These are phyloP conservation scores for Lomentospora prolificans DNA, from an alignment of 2,329 filamentous ascomycete species.

Conservation along the genomic window DNA sequence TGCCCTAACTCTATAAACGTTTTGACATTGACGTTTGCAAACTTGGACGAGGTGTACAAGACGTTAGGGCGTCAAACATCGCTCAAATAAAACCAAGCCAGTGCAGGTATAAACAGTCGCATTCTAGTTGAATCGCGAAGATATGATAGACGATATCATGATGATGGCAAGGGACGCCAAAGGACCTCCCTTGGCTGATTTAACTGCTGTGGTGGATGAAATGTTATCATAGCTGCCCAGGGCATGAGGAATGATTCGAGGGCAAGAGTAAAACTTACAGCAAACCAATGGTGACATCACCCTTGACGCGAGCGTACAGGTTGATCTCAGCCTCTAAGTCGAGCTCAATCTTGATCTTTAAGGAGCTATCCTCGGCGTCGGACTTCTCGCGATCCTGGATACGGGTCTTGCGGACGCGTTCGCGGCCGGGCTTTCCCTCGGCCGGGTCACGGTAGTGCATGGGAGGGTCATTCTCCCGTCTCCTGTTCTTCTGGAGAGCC, in stretches of 20 bases:
- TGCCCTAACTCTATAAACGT: too few species aligned
- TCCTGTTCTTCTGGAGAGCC: background rate
- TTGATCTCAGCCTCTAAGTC: slow-evolving; percentile 55
- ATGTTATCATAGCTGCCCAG: background rate
- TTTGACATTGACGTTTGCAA: too few species aligned
- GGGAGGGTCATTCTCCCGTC: slow-evolving; percentile 26
- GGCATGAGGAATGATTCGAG: background rate
- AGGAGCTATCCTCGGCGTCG: slow-evolving; percentile 10
- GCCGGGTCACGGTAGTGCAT: slow-evolving; percentile 89
- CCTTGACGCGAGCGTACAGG: slow-evolving; percentile 47
- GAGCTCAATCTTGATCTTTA: slow-evolving; percentile 52
- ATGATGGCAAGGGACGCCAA: background rate
- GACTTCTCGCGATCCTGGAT: slow-evolving; percentile 8
- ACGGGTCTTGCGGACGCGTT: slow-evolving; percentile 3
- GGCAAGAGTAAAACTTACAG: slow-evolving; percentile 26
- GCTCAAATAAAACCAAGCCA: background rate
- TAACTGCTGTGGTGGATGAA: background rate
- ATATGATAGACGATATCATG: background rate
- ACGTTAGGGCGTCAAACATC: too few species aligned
- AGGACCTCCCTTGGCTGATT: background rate
- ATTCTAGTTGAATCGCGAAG: background rate
- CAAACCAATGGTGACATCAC: slow-evolving; percentile 52
- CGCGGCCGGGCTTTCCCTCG: slow-evolving; percentile 51
- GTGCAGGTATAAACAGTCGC: background rate
- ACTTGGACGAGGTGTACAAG: too few species aligned